Conservation (phyloP, 192 early-diverging fungal species). For the Mortierella antarctica region DNA sequence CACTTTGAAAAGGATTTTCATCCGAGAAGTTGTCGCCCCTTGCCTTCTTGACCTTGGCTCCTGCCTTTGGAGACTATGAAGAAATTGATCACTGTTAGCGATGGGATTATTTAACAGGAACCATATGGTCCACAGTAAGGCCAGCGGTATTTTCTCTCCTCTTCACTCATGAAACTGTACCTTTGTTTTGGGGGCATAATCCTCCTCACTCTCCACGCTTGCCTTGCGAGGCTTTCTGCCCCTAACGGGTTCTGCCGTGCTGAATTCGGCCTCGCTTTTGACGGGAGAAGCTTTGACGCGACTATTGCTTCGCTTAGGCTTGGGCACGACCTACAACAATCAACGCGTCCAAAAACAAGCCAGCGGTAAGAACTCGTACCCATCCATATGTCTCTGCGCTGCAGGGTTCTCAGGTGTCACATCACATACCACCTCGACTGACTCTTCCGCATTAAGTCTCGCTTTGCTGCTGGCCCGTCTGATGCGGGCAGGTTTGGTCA, state of each 20-base stretch:
- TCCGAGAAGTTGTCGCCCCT: slow-evolving; percentile 47
- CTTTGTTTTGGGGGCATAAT: slow-evolving; percentile 2
- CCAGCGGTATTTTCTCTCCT: too few relatives aligned
- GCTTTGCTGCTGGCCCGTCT: slow-evolving; percentile 15
- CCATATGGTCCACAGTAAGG: too few relatives aligned
- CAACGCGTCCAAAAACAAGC: neutral
- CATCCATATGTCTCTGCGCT: neutral
- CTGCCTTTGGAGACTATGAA: neutral
- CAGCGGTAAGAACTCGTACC: too few relatives aligned
- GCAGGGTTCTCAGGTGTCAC: neutral
- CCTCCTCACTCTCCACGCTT: slow-evolving; percentile 23
- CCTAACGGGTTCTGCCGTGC: slow-evolving; percentile 7
- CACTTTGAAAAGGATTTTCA: slow-evolving; percentile 57
- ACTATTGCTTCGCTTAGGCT: slow-evolving; percentile 26
- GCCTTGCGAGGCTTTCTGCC: slow-evolving; percentile 16
- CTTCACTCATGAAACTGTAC: neutral
- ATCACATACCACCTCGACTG: slow-evolving; percentile 3
- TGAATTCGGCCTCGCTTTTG: slow-evolving; percentile 14
- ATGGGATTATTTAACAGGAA: too few relatives aligned
- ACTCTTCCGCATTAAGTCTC: neutral
- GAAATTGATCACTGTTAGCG: too few relatives aligned
- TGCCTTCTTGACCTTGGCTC: slow-evolving; percentile 6
- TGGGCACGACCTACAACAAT: slow-evolving; percentile 13
- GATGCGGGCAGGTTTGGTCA: slow-evolving; percentile 10
- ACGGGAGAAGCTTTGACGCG: slow-evolving; percentile 12